Base-by-base conservation (phyloP, 2,329 filamentous ascomycete species). In the Colletotrichum trifolii region DNA sequence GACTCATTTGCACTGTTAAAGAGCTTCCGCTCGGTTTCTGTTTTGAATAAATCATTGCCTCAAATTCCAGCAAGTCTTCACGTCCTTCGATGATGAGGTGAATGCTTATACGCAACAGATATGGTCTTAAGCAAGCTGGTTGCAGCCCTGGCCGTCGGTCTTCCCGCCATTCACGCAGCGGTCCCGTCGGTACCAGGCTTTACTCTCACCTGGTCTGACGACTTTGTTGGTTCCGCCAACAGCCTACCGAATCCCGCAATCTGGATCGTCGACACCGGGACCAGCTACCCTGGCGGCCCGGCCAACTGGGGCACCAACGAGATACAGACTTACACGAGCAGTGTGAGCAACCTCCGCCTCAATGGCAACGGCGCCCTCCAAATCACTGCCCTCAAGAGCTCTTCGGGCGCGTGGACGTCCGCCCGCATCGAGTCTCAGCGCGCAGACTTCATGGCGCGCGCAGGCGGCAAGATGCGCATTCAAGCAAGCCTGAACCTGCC, bases 221-320 rank as follows among this genome's bases (percentile, higher is more conserved):
- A 78, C 70, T 79, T 79, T 45, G 71, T 71, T 61, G 73, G 75
- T 39, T 56, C 67, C 17, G 64, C 69, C 48, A 69, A 71, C 72
- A 69, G 73, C 13, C 73, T 77, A 5, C 78, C 79, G 3, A 77
- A 77, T 46, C 49, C 73, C 35, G 70, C 72, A 17, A 82, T 79
- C 70, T 85, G 82, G 82, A 73, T 76, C 46, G 66, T 79, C 58
- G 76, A 81, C 68, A 72, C 73, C 8, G 83, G 83, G 53, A 84
- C 79, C 1, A 68, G 70, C 12, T 85, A 85, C 68, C 75, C 80
- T 3, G 79, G 79, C n/a, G 82, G 82, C 1, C 71, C 81, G 0
- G 62, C 72, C 9, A 74, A 80, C 67, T 85, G 83, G 82, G 83
- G 83, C 48, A 86, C 82, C 3, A 76, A 78, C 61, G 83, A 85